Base-by-base conservation (phyloP, 1,284 basidiomycete genomes). In the Apiotrichum porosum region DNA sequence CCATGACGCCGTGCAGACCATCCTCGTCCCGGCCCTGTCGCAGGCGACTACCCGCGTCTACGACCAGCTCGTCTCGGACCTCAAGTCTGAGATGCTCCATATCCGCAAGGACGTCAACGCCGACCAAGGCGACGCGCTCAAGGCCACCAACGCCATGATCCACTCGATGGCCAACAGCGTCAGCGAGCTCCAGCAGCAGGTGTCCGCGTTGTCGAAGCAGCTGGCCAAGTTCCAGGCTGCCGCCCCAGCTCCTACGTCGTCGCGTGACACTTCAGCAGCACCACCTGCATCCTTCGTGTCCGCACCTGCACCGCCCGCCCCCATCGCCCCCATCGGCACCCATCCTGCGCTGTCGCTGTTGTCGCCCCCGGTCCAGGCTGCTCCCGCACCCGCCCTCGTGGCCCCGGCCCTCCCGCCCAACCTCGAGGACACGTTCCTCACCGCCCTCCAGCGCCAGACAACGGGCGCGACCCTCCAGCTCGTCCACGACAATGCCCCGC, bases 1-100 rank as follows among this genome's bases (percentile, higher is more conserved):
- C 3, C 54, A 60, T 9, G 61, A 61, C 8, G 47, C 53, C 0
- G 43, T 69, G 3, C 40, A 59, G 26, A 49, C 47, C 15, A 44
- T 52, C 10, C 45, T 70, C 10, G 45, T 66, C 5, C 66, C 68
- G 1, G 61, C 61, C 0, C 52, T 68, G 13, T 44, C 46, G 13
- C 33, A 31, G 8, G 55, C 58, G 6, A 54, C 51, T 10, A 51
- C 42, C 6, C 44, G 44, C 17, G 39, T 67, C 10, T 57, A 57
- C 30, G 65, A 68, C 43, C 57, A 59, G 42, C 48, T 71, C 6
- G 46, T 55, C 2, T 17, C 44, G 2, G 67, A 71, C 45, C 44
- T 69, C 37, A 61, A 58, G 49, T 60, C 65, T 6, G 67, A 71
- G 49, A 60, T 69, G 57, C 37, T 65, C 6, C 64, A 68, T 63